Evolutionary conservation across 2,329 filamentous ascomycete species (phyloP), one percentile per base, ranked within the genome.

Genomic region (Blastomyces silverae): DNA sequence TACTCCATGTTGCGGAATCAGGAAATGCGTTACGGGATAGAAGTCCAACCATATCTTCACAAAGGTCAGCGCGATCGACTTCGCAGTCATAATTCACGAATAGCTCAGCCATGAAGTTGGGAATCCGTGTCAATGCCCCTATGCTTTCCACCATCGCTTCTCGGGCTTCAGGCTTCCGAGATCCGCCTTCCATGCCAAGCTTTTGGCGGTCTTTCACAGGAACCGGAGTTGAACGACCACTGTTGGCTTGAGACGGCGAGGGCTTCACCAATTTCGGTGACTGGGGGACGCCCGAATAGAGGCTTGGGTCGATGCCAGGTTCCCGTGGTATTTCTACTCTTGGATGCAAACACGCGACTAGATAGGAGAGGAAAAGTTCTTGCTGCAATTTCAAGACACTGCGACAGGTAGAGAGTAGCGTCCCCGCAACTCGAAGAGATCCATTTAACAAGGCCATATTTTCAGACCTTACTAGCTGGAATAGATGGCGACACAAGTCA

Each of bases 61-160:
- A 99, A 5, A 99, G 80, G 78, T 99, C 94, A 62, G 88, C 88
- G 61, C 92, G 86, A 73, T 99, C 91, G 62, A 91, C 87, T 73
- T 97, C 92, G 73, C 93, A 99, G 76, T 99, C 94, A 74, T 97
- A 99, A 76, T 99, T 99, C 77, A 97, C 87, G 74, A 97, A 99
- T 8, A 99, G 83, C 76, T 99, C 95, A 13, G 89, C 87, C 86
- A 97, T 92, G 73, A 95, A 99, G 53, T 88, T 92, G 0, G 94
- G 92, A 81, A 99, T 96, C 53, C 95, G 85, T 48, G 92, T 90
- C 66, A 99, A 81, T 64, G 93, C 92, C 46, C 93, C 92, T 56
- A 99, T 89, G 70, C 90, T 96, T 78, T 99, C 94, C 4, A 99
- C 91, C 94, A 99, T 99, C 42, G 94, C 92, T 80, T 99, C 94